Percentiles rank a stretch among this genome's conserved stretches.
Conservation (phyloP, 2,329 filamentous ascomycete species). For the Escovopsis sp. region DNA sequence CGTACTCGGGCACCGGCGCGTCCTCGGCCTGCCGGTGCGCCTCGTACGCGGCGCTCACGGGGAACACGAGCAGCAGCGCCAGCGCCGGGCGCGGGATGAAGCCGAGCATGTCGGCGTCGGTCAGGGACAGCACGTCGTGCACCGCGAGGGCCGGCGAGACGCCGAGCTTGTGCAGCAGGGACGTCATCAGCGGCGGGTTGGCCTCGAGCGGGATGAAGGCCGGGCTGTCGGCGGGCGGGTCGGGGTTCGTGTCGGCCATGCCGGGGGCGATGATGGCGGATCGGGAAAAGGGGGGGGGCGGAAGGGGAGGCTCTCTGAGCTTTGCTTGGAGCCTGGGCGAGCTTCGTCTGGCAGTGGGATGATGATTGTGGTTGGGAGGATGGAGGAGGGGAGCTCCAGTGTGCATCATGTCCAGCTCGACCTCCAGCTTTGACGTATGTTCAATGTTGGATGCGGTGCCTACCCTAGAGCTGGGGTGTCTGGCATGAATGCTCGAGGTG, state of each 20-base stretch:
- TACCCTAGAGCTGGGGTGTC: no score
- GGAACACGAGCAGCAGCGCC: constrained; percentile 85
- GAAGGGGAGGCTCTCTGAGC: background rate
- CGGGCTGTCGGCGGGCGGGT: constrained; percentile 22
- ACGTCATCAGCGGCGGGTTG: constrained; percentile 81
- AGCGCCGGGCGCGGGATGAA: constrained; percentile 81
- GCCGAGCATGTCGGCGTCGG: constrained; percentile 67
- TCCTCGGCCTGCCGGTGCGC: constrained; percentile 63
- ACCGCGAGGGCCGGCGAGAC: constrained; percentile 63
- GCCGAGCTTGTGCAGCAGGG: constrained; percentile 69
- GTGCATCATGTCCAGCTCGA: no score
- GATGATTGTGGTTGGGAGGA: no score
- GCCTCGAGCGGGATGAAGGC: constrained; percentile 49
- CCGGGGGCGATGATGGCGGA: background rate
- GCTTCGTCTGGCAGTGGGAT: no score
- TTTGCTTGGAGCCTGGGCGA: background rate
- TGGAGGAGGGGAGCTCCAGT: no score
- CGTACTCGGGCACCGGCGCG: constrained; percentile 45
- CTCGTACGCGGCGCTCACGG: constrained; percentile 68
- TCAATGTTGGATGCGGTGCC: no score
- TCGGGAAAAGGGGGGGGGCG: background rate
- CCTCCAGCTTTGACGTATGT: no score
- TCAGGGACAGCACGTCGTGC: constrained; percentile 85
- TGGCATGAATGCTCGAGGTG: no score
- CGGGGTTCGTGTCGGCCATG: constrained; percentile 24